A percentile compares a stretch with the other conserved stretches of the same genome.
phyloP scores from a whole-genome alignment of 805 yeast genomes.

The fission yeast (Schizosaccharomyces pombe) region DNA sequence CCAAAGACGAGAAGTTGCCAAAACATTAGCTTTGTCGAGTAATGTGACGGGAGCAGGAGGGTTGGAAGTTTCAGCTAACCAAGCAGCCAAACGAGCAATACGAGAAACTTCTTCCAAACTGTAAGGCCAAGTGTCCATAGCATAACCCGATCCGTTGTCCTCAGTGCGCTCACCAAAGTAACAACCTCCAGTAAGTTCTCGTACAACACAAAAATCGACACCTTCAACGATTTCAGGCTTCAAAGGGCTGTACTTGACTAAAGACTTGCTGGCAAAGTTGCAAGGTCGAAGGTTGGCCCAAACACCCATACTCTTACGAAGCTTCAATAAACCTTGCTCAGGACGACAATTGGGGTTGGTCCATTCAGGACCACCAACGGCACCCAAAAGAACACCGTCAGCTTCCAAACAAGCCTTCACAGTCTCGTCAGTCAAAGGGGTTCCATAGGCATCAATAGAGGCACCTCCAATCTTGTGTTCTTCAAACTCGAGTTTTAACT shows the following conservation, averaged over 20 bases:
- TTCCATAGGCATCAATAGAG: conserved; percentile 90
- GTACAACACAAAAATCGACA: conserved; percentile 75
- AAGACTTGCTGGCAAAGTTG: conserved; percentile 65
- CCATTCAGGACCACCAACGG: conserved; percentile 99
- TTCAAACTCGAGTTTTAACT: conserved; percentile 41
- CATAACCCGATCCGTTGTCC: conserved; percentile 67
- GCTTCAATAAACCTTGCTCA: conserved; percentile 83
- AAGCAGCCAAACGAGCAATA: conserved; percentile 95
- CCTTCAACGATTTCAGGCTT: conserved; percentile 69
- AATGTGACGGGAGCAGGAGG: conserved; percentile 91
- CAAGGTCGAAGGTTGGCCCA: conserved; percentile 96
- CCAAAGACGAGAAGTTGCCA: conserved; percentile 93
- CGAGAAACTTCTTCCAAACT: conserved; percentile 80
- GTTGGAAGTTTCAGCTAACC: conserved; percentile 70
- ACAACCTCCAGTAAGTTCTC: conserved; percentile 95
- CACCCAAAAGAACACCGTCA: conserved; percentile 90
- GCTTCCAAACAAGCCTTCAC: conserved; percentile 63
- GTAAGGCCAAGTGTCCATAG: conserved; percentile 85
- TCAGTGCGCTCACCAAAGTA: conserved; percentile 91
- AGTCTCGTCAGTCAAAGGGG: conserved; percentile 67
- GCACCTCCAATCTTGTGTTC: conserved; percentile 92
- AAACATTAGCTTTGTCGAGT: conserved; percentile 87
- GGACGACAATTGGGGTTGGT: conserved; percentile 81
- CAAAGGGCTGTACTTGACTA: conserved; percentile 70
- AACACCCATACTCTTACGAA: conserved; percentile 78